Evolutionary conservation across 2,329 filamentous ascomycete species (phyloP), one percentile per base, ranked within the genome.

Genomic region (Trichoderma asperellum): DNA sequence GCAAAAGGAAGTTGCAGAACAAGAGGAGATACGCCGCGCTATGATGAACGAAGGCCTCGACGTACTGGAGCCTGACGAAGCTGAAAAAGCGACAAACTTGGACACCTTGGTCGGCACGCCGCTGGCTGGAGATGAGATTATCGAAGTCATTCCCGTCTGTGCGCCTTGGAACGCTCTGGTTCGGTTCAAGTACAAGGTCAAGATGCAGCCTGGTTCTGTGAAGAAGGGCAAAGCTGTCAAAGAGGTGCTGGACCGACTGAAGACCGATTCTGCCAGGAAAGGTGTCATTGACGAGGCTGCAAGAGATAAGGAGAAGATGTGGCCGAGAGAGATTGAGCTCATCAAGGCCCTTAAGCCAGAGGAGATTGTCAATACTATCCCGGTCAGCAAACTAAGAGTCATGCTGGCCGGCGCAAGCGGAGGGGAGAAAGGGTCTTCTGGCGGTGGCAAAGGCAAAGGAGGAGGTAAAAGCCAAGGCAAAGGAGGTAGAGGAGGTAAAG

Each of bases 221-320:
- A 99, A 98, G 85, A 97, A 97, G 82, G 95, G 96, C 11, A 98
- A 97, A 78, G 94, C 94, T 0, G 89, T 97, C 59, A 93, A 92
- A 78, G 95, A 98, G 80, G 91, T 98, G 37, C 80, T 98, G n/a
- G 89, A 90, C 60, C 87, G 87, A 70, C 97, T 95, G 94, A 86
- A 91, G 72, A 80, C 84, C 24, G 93, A 89, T 61, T 87, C 89
- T 7, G 79, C 76, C 10, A 85, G 82, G 76, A 89, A 87, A 76
- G 84, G 84, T 6, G 85, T 86, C 29, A 77, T 91, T 0, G 90
- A 92, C 75, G 88, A 91, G 76, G 81, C 81, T 69, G 82, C 84
- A 47, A 79, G 81, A 65, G 90, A 91, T 75, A 84, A 83, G 12
- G 93, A 97, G 82, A 88, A 87, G 75, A 92, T 97, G 79, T 96